These are phyloP conservation scores for Massariosphaeria phaeospora DNA, from an alignment of 495 filamentous ascomycete species.

Conservation along the genomic window DNA sequence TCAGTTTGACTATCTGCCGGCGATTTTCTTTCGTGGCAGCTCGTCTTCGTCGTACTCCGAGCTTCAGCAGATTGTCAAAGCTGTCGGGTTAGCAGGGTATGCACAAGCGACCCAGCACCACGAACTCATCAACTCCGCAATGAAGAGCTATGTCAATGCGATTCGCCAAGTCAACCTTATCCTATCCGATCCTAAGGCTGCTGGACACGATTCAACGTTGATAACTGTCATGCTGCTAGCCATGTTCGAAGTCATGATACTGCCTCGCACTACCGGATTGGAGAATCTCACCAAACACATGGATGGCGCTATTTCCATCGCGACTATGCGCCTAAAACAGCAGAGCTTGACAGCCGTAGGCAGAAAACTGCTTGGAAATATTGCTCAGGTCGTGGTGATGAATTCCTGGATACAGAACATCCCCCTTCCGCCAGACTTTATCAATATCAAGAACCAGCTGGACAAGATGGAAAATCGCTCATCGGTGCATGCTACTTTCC, in stretches of 20 bases:
- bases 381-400: constrained; percentile 15
- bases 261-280: not conserved
- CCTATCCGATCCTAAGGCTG: not conserved
- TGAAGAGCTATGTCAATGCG: constrained; percentile 11
- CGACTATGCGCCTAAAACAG: constrained; percentile 1
- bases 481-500: constrained; percentile 2
- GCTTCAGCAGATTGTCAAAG: constrained; percentile 11
- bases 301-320: constrained; percentile 19
- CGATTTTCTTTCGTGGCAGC: constrained; percentile 5
- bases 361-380: not conserved
- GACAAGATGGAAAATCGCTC: not conserved
- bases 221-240: constrained; percentile 16
- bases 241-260: constrained; percentile 22
- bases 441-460: not conserved
- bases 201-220: constrained; percentile 15
- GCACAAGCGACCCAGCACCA: not conserved
- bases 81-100: constrained; percentile 23
- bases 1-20: constrained; percentile 21
- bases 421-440: constrained; percentile 4
- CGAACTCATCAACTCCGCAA: constrained; percentile 2
- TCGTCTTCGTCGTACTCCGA: not conserved
- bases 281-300: constrained; percentile 22
- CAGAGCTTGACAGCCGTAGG: not conserved
- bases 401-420: constrained; percentile 13
- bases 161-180: constrained; percentile 13